A percentile compares a stretch with the other conserved stretches of the same genome.
Conservation (phyloP, 345 rosid species). For the Boechera divaricarpa region DNA sequence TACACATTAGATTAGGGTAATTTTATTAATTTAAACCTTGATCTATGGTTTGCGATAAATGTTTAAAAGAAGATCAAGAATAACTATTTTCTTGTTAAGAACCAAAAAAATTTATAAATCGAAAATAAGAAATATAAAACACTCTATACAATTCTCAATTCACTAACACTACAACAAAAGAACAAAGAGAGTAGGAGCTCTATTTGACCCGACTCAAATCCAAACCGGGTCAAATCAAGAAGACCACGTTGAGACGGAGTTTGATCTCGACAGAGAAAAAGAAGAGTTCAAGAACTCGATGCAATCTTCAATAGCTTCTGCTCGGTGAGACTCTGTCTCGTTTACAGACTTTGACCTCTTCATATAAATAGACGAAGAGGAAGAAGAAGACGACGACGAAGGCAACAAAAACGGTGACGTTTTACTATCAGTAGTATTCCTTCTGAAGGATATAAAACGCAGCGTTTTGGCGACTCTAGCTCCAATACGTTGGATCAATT, state of each 20-base stretch:
- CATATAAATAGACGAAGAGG: constrained; percentile 54
- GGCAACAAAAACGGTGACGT: constrained; percentile 28
- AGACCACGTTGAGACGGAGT: constrained; percentile 64
- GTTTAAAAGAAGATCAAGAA: constrained; percentile 5
- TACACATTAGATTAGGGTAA: background rate
- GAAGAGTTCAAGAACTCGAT: constrained; percentile 86
- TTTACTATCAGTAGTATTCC: constrained; percentile 36
- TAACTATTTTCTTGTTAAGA: background rate
- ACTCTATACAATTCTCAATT: constrained; percentile 29
- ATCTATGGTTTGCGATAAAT: constrained; percentile 2
- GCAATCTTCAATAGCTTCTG: constrained; percentile 91
- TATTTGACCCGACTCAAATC: background rate
- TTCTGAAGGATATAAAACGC: constrained; percentile 52
- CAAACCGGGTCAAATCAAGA: constrained; percentile 38
- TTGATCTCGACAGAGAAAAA: constrained; percentile 69
- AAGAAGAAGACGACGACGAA: constrained; percentile 45
- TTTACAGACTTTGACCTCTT: constrained; percentile 73
- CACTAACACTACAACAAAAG: constrained; percentile 4
- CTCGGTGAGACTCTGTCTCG: constrained; percentile 82
- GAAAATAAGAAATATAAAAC: background rate
- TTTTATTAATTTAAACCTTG: background rate
- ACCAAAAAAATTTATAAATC: background rate
- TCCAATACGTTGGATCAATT: constrained; percentile 58
- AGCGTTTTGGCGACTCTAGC: constrained; percentile 63
- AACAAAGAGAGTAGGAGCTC: background rate